Evolutionary conservation across 2,329 filamentous ascomycete genomes (phyloP), one percentile per base, ranked within the genome.

Genomic region (Stachybotrys echinatus): DNA sequence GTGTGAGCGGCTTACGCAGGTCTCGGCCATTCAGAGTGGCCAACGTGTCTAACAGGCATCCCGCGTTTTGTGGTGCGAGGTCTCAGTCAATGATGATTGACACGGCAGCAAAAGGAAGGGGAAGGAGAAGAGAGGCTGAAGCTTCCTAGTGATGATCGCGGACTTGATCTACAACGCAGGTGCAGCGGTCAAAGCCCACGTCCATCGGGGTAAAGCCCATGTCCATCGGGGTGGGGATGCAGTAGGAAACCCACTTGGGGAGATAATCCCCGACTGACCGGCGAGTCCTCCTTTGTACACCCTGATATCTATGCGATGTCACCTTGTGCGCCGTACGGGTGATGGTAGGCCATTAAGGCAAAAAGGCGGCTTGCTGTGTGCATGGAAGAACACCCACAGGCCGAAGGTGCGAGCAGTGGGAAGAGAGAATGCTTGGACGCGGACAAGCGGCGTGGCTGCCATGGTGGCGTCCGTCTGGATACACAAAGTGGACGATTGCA

Each of bases 401-500:
- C n/a, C n/a, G n/a, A n/a, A n/a, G n/a, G n/a, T n/a, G n/a, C n/a
- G n/a, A n/a, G n/a, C n/a, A n/a, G n/a, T n/a, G n/a, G n/a, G n/a
- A n/a, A n/a, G n/a, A n/a, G n/a, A n/a, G n/a, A n/a, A n/a, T n/a
- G n/a, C n/a, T n/a, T n/a, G n/a, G n/a, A 40, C 48, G 5, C 42
- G 48, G 23, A 23, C 39, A 18, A 50, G 52, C n/a, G 45, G 48
- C 38, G 54, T 52, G 6, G 54, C 54, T 47, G 55, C 54, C 12
- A 53, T 52, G 2, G 50, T 49, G 14, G 22, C 37, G 42, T 50
- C 55, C 39, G 50, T 18, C 5, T 52, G 52, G 37, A 40, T 58
- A 23, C 55, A 57, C 4, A n/a, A n/a, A n/a, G n/a, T n/a, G n/a
- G n/a, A n/a, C n/a, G n/a, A n/a, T n/a, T n/a, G n/a, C n/a, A n/a